phyloP scores from a whole-genome alignment of 352 stramenopile genomes.

The Phytophthora aleatoria region DNA sequence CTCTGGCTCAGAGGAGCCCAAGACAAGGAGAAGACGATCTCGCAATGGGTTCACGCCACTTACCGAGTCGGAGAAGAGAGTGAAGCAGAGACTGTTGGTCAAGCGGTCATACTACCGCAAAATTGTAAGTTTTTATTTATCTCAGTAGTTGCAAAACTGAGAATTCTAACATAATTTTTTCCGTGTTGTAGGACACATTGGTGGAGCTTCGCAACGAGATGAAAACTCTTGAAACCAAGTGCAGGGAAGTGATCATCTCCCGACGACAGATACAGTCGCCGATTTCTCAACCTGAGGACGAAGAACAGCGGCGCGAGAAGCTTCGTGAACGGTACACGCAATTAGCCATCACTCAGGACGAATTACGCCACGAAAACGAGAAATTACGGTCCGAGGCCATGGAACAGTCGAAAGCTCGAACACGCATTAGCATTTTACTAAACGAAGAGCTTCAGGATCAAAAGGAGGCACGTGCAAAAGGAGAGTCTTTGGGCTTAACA shows the following conservation, averaged over 20 bases:
- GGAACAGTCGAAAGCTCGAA: constrained; percentile 63
- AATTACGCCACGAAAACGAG: constrained; percentile 66
- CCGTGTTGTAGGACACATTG: constrained; percentile 51
- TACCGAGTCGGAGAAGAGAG: constrained; percentile 61
- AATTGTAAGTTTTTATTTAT: constrained; percentile 46
- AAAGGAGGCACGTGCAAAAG: constrained; percentile 25
- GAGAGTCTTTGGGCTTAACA: constrained; percentile 15
- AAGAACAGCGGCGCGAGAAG: constrained; percentile 37
- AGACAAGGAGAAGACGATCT: constrained; percentile 15
- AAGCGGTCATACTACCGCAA: constrained; percentile 80
- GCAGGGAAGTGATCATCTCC: constrained; percentile 41
- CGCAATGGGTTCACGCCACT: constrained; percentile 43
- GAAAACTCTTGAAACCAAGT: constrained; percentile 54
- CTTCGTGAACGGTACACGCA: constrained; percentile 54
- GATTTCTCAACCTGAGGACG: constrained; percentile 3
- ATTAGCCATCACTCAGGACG: constrained; percentile 58
- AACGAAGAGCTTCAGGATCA: constrained; percentile 62
- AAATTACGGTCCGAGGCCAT: constrained; percentile 47
- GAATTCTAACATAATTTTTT: neutral
- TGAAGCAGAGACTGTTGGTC: constrained; percentile 72
- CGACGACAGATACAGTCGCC: constrained; percentile 22
- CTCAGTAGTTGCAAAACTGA: neutral
- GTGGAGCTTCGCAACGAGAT: constrained; percentile 57
- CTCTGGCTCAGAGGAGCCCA: constrained; percentile 6
- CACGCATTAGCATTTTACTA: constrained; percentile 59